These are phyloP conservation scores for Aphanoascus verrucosus DNA, from an alignment of 2,329 filamentous ascomycete genomes.

Conservation along the genomic window DNA sequence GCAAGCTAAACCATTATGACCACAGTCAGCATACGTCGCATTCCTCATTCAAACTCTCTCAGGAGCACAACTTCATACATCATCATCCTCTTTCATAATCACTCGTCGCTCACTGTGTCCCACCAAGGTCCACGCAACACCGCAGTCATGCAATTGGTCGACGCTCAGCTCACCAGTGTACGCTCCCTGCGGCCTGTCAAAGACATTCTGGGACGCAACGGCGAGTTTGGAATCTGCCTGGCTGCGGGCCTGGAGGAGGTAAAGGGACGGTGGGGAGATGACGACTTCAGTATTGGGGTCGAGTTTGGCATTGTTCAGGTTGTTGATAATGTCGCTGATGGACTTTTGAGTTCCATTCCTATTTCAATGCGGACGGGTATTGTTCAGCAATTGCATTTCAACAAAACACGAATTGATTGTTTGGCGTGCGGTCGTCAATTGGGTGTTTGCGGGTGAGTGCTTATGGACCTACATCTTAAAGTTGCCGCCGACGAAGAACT, in stretches of 20 bases:
- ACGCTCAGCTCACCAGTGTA: constrained; percentile 96
- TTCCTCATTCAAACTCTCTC: not conserved
- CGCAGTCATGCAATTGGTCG: constrained; percentile 76
- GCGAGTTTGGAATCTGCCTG: constrained; percentile 64
- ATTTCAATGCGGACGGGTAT: constrained; percentile 9
- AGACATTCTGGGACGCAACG: constrained; percentile 94
- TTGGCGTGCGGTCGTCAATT: not conserved
- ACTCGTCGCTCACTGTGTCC: constrained; percentile 94
- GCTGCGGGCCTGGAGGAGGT: constrained; percentile 78
- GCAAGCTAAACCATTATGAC: constrained; percentile 47
- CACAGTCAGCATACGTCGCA: constrained; percentile 5
- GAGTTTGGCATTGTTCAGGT: constrained; percentile 76
- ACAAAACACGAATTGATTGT: not conserved
- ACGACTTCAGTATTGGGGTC: constrained; percentile 64
- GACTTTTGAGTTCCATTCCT: constrained; percentile 90
- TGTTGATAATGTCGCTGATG: constrained; percentile 81
- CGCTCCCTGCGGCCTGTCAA: constrained; percentile 90
- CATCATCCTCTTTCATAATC: constrained; percentile 75
- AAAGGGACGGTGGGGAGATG: constrained; percentile 79
- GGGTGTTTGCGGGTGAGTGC: not conserved
- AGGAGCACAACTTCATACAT: constrained; percentile 32
- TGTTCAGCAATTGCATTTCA: not conserved
- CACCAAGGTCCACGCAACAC: constrained; percentile 80
- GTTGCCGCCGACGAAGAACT: constrained; percentile 97
- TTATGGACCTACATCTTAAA: constrained; percentile 74